Conservation (phyloP, 345 rosid species). For the Lepidium sativum region DNA sequence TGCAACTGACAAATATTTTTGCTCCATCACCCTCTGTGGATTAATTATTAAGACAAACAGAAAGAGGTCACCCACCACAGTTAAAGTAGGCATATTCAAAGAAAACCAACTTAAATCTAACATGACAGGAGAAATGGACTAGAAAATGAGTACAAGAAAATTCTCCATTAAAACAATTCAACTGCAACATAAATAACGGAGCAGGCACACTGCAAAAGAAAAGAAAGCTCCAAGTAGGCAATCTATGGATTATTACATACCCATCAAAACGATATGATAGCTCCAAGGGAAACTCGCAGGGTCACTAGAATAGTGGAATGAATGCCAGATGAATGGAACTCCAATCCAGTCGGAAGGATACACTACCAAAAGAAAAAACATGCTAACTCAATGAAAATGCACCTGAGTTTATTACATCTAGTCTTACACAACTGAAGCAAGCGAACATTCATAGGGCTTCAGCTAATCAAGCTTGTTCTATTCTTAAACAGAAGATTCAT, state of each 20-base stretch:
- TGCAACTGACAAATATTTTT: conserved; percentile 89
- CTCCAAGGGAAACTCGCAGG: conserved; percentile 65
- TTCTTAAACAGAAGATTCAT: not conserved
- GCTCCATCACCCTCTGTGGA: conserved; percentile 97
- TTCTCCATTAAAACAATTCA: not conserved
- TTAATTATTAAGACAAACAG: not conserved
- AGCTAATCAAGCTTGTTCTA: not conserved
- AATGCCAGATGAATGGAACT: conserved; percentile 60
- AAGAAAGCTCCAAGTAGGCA: not conserved
- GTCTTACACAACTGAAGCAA: not conserved
- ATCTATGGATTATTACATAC: conserved; percentile 30
- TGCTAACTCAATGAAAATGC: not conserved
- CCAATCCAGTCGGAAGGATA: conserved; percentile 90
- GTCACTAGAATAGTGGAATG: conserved; percentile 50
- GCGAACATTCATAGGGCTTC: not conserved
- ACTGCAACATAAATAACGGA: not conserved
- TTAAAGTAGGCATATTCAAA: not conserved
- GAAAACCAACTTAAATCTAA: conserved; percentile 5
- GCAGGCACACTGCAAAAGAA: conserved; percentile 4
- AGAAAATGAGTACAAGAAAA: not conserved
- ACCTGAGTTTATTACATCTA: not conserved
- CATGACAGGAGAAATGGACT: not conserved
- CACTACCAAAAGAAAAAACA: conserved; percentile 41
- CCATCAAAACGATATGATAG: conserved; percentile 94
- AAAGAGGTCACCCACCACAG: conserved; percentile 1